These are phyloP conservation scores for Yarrowia osloensis DNA, from an alignment of 805 yeast species.

Conservation along the genomic window DNA sequence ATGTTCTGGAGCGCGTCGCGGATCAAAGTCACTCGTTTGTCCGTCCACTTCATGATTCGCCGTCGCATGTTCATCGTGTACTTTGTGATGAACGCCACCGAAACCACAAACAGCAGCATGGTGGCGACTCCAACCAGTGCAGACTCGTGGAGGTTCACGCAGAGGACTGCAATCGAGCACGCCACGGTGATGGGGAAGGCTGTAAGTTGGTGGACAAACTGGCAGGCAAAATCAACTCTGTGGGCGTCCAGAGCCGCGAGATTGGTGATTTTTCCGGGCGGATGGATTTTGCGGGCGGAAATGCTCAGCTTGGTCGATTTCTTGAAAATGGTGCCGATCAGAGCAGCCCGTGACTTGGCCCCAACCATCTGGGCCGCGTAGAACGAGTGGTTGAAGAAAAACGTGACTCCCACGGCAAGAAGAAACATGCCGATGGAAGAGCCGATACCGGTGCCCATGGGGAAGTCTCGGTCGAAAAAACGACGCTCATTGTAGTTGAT, in stretches of 20 bases:
- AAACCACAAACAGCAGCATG: slow-evolving; percentile 41
- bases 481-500: slow-evolving; percentile 63
- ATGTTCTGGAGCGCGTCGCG: slow-evolving; percentile 77
- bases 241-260: slow-evolving; percentile 72
- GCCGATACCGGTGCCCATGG: slow-evolving; percentile 64
- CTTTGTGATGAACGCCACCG: slow-evolving; percentile 31
- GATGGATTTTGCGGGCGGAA: slow-evolving; percentile 54
- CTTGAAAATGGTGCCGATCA: slow-evolving; percentile 63
- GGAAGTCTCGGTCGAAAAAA: slow-evolving; percentile 46
- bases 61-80: slow-evolving; percentile 54
- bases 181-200: slow-evolving; percentile 65
- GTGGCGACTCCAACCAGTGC: slow-evolving; percentile 56
- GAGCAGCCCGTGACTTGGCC: slow-evolving; percentile 64
- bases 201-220: slow-evolving; percentile 60
- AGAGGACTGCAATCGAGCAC: slow-evolving; percentile 62
- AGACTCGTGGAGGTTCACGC: slow-evolving; percentile 63
- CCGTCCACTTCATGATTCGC: slow-evolving; percentile 61
- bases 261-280: slow-evolving; percentile 68
- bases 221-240: slow-evolving; percentile 68
- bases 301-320: slow-evolving; percentile 62
- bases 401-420: slow-evolving; percentile 54
- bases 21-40: slow-evolving; percentile 67
- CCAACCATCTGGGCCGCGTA: slow-evolving; percentile 62
- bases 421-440: slow-evolving; percentile 66
- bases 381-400: slow-evolving; percentile 61